A percentile compares a stretch with the other conserved stretches of the same genome.
Conservation (phyloP, 768 basidiomycete genomes). For the Floccularia luteovirens region DNA sequence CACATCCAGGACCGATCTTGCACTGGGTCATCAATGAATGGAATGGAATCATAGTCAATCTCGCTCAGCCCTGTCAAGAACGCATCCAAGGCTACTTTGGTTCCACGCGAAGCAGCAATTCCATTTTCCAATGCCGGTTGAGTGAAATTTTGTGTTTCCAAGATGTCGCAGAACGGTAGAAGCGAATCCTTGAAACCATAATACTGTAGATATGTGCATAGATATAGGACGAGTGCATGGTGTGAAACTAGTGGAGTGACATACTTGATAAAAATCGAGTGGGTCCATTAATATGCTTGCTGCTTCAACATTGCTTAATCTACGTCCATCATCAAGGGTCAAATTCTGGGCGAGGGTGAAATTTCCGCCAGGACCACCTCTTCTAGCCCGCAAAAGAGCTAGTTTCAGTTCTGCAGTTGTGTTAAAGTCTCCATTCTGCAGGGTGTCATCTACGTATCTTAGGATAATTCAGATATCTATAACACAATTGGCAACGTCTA, state of each 20-base stretch:
- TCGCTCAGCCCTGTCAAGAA: slow-evolving; percentile 35
- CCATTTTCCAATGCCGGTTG: slow-evolving; percentile 26
- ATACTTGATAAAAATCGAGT: slow-evolving; percentile 37
- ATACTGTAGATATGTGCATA: slow-evolving; percentile 19
- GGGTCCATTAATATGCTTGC: slow-evolving; percentile 43
- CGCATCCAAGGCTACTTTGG: slow-evolving; percentile 26
- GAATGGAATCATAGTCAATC: slow-evolving; percentile 37
- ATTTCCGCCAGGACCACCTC: slow-evolving; percentile 35
- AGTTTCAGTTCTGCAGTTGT: slow-evolving; percentile 31
- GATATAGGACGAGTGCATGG: neutral
- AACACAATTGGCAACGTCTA: neutral
- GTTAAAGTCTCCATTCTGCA: slow-evolving; percentile 22
- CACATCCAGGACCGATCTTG: slow-evolving; percentile 42
- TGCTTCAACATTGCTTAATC: slow-evolving; percentile 28
- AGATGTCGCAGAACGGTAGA: slow-evolving; percentile 38
- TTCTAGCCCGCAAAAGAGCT: slow-evolving; percentile 28
- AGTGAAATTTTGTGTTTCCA: slow-evolving; percentile 38
- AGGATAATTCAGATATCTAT: neutral
- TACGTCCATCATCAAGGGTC: slow-evolving; percentile 21
- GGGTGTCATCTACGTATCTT: slow-evolving; percentile 27
- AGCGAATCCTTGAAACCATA: slow-evolving; percentile 37
- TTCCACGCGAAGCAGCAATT: slow-evolving; percentile 21
- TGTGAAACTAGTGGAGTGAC: neutral
- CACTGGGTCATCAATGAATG: slow-evolving; percentile 33
- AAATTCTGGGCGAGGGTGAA: slow-evolving; percentile 25